A percentile compares a stretch with the other conserved stretches of the same genome.
These are phyloP conservation scores for Torulaspora delbrueckii DNA, from an alignment of 805 yeast genomes.

Conservation along the genomic window DNA sequence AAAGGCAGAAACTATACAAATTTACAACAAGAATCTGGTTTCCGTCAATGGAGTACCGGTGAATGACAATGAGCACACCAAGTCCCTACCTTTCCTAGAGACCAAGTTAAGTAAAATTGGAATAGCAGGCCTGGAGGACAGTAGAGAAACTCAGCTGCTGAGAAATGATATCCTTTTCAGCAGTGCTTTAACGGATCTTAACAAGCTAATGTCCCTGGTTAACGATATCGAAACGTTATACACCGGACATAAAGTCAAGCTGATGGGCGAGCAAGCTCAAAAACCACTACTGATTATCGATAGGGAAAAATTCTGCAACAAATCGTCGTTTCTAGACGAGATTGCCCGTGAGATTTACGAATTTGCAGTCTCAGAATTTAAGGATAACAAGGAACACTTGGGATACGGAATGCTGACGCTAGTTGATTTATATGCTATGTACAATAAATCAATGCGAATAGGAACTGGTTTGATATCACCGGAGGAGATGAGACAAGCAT, in stretches of 20 bases:
- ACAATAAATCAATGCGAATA: constrained; percentile 59
- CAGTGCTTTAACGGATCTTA: constrained; percentile 69
- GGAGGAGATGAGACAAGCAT: constrained; percentile 57
- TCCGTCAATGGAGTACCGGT: constrained; percentile 32
- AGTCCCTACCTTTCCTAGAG: constrained; percentile 17
- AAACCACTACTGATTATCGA: constrained; percentile 31
- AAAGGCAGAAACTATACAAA: constrained; percentile 40
- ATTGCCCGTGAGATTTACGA: constrained; percentile 76
- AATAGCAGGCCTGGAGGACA: constrained; percentile 61
- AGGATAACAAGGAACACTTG: constrained; percentile 35
- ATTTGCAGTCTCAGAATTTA: constrained; percentile 46
- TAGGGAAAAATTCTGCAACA: constrained; percentile 36
- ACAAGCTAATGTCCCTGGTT: constrained; percentile 72
- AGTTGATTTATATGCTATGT: constrained; percentile 57
- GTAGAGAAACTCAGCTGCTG: constrained; percentile 49
- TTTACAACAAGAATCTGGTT: constrained; percentile 32
- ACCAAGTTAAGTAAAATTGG: constrained; percentile 47
- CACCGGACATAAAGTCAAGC: constrained; percentile 30
- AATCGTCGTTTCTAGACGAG: constrained; percentile 52
- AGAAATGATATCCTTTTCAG: constrained; percentile 58
- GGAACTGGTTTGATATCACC: constrained; percentile 69
- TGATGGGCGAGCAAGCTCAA: constrained; percentile 11
- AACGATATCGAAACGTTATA: constrained; percentile 62
- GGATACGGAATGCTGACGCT: constrained; percentile 56
- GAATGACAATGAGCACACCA: constrained; percentile 3